A percentile compares a stretch with the other conserved stretches of the same genome.
These are phyloP conservation scores for Sporobolomyces roseus DNA, from an alignment of 768 basidiomycete species.

Conservation along the genomic window DNA sequence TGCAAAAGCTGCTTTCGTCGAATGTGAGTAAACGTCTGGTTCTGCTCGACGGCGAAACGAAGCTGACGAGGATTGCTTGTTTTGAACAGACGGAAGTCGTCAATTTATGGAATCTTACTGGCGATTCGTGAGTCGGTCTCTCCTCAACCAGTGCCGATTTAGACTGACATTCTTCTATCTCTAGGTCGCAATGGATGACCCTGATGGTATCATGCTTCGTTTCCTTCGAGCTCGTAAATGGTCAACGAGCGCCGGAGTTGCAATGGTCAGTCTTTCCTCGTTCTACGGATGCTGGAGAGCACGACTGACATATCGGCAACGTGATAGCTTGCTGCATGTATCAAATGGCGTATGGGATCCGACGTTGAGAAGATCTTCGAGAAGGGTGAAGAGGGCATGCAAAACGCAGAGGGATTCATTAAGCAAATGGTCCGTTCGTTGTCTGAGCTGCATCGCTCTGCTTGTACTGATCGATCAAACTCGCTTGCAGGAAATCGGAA, in stretches of 20 bases:
- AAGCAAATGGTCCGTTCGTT: conserved; percentile 32
- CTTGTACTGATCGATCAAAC: too few relatives aligned
- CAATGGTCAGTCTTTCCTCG: conserved; percentile 33
- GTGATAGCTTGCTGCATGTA: conserved; percentile 33
- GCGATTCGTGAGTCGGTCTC: conserved; percentile 32
- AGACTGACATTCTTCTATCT: not conserved
- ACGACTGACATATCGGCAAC: not conserved
- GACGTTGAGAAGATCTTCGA: conserved; percentile 43
- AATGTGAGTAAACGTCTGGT: conserved; percentile 16
- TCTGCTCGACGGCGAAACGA: too few relatives aligned
- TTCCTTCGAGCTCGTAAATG: conserved; percentile 44
- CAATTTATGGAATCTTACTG: conserved; percentile 41
- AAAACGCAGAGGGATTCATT: conserved; percentile 40
- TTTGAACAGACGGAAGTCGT: conserved; percentile 32
- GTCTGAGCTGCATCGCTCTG: not conserved
- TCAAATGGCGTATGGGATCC: conserved; percentile 43
- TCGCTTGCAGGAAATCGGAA: conserved; percentile 34
- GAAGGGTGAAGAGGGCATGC: conserved; percentile 42
- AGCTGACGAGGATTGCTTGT: not conserved
- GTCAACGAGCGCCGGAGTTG: conserved; percentile 39
- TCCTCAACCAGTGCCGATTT: not conserved
- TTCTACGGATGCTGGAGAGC: not conserved
- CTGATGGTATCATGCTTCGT: conserved; percentile 40
- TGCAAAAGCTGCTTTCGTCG: conserved; percentile 39
- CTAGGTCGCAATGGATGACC: conserved; percentile 37